Evolutionary conservation across 1,284 basidiomycete species (phyloP).

Genomic region (Irpex sp.): DNA sequence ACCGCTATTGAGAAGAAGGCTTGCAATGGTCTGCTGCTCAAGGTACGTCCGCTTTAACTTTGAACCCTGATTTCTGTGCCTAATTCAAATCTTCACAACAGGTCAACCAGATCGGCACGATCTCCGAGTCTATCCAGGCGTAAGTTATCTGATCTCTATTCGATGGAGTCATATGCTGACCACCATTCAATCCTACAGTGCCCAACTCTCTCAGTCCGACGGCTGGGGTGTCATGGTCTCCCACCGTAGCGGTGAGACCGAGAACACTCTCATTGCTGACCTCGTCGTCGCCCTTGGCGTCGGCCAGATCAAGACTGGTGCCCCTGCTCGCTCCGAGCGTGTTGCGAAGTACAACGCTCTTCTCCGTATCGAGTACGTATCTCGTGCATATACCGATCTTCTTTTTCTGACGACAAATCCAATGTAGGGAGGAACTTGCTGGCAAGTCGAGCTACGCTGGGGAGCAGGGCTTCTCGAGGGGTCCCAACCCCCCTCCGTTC

Average conservation of each 20-base stretch:
- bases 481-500: conserved; percentile 69
- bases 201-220: conserved; percentile 94
- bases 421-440: conserved; percentile 70
- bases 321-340: conserved; percentile 90
- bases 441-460: conserved; percentile 73
- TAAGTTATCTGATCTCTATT: conserved; percentile 34
- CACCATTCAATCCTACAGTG: conserved; percentile 43
- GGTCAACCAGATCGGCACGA: conserved; percentile 98
- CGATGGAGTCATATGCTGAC: conserved; percentile 7
- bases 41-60: conserved; percentile 35
- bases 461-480: conserved; percentile 77
- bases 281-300: conserved; percentile 91
- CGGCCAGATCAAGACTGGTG: conserved; percentile 99
- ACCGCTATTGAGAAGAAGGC: conserved; percentile 99
- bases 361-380: conserved; percentile 83
- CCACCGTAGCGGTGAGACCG: conserved; percentile 96
- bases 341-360: conserved; percentile 92
- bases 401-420: conserved; percentile 1
- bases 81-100: not conserved
- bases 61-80: not conserved
- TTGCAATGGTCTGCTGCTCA: conserved; percentile 98
- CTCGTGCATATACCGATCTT: not conserved
- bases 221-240: conserved; percentile 99
- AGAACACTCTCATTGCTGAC: conserved; percentile 97
- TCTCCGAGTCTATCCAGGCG: conserved; percentile 98